Conservation (phyloP, 2,329 filamentous ascomycete genomes). For the Fusarium torreyae region DNA sequence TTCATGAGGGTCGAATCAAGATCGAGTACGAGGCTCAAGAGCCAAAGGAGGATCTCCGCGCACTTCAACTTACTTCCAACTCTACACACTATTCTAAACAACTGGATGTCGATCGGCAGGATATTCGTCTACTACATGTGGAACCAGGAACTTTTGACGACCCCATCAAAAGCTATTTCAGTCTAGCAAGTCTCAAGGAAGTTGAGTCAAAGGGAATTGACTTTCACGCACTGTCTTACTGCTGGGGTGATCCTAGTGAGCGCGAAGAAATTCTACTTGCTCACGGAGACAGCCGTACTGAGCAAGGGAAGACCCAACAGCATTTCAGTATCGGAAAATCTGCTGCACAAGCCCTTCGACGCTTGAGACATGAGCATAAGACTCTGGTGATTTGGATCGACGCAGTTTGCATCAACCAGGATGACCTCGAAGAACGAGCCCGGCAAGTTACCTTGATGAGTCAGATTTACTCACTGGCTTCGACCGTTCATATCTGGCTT, state of each 20-base stretch:
- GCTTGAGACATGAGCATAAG: background rate
- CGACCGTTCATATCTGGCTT: slow-evolving; percentile 27
- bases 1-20: slow-evolving; percentile 25
- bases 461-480: slow-evolving; percentile 32
- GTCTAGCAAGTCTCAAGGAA: slow-evolving; percentile 5
- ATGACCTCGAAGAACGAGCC: slow-evolving; percentile 33
- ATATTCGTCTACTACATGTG: slow-evolving; percentile 31
- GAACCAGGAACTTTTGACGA: slow-evolving; percentile 26
- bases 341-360: slow-evolving; percentile 20
- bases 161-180: slow-evolving; percentile 18
- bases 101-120: background rate
- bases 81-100: background rate
- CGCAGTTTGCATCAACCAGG: slow-evolving; percentile 46
- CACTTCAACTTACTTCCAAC: background rate
- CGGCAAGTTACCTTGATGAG: slow-evolving; percentile 41
- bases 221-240: slow-evolving; percentile 37
- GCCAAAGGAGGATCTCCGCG: fast-evolving
- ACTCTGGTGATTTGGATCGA: slow-evolving; percentile 37
- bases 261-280: slow-evolving; percentile 13
- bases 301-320: fast-evolving
- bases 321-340: slow-evolving; percentile 30
- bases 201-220: background rate
- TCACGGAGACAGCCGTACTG: fast-evolving
- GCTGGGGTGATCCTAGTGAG: slow-evolving; percentile 32
- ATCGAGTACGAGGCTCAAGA: slow-evolving; percentile 32